Conservation (phyloP, 2,329 filamentous ascomycete species). For the Cladophialophora exuberans region DNA sequence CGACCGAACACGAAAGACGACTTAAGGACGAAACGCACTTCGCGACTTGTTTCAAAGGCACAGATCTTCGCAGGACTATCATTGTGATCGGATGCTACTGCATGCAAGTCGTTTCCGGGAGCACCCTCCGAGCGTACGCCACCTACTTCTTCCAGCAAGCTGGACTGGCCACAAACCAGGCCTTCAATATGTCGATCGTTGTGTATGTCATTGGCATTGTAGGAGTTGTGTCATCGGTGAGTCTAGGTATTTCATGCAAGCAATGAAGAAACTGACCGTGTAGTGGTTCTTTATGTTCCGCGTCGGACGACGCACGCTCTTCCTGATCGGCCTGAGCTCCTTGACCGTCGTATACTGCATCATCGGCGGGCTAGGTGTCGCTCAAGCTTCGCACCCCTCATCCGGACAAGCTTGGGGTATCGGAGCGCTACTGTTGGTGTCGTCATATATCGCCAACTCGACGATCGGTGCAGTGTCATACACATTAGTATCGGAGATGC, state of each 20-base stretch:
- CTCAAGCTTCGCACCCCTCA: constrained; percentile 20
- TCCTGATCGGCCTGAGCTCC: constrained; percentile 38
- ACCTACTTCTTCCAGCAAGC: constrained; percentile 43
- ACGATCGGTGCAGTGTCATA: constrained; percentile 59
- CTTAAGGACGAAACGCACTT: constrained; percentile 33
- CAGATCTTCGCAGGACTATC: constrained; percentile 45
- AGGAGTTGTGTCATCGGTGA: constrained; percentile 47
- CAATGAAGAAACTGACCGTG: not conserved
- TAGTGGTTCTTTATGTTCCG: constrained; percentile 46
- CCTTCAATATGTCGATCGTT: constrained; percentile 55
- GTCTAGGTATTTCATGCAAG: constrained; percentile 35
- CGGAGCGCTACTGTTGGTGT: constrained; percentile 56
- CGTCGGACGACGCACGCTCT: constrained; percentile 46
- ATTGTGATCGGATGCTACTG: constrained; percentile 43
- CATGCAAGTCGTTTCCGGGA: constrained; percentile 39
- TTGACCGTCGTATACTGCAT: constrained; percentile 36
- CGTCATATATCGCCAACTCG: constrained; percentile 58
- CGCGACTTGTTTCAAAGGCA: constrained; percentile 37
- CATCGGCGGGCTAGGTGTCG: constrained; percentile 34
- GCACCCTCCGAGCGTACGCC: constrained; percentile 37
- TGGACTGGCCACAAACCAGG: constrained; percentile 37
- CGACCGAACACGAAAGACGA: constrained; percentile 39
- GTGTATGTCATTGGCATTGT: constrained; percentile 64
- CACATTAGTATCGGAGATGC: constrained; percentile 56
- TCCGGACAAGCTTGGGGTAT: constrained; percentile 38